phyloP scores from a whole-genome alignment of 2,329 filamentous ascomycete genomes.

The Fusarium torulosum region DNA sequence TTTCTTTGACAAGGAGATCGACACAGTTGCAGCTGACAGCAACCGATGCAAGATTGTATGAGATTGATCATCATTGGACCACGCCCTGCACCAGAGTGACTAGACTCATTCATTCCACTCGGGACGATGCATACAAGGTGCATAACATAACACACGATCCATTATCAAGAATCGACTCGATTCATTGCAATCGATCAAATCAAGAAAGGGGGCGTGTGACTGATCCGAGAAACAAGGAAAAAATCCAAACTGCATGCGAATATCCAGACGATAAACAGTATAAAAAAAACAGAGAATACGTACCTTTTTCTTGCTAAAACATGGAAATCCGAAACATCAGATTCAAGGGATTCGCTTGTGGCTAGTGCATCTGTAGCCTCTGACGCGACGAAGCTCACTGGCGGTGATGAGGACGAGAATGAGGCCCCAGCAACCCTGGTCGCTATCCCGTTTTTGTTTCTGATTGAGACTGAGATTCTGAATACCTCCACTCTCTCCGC shows the following conservation, averaged over 20 bases:
- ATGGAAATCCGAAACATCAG: slow-evolving; percentile 42
- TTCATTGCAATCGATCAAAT: slow-evolving; percentile 6
- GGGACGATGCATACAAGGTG: slow-evolving; percentile 14
- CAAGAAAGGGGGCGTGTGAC: slow-evolving; percentile 18
- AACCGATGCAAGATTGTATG: slow-evolving; percentile 27
- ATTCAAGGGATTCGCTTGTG: slow-evolving; percentile 33
- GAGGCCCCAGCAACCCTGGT: slow-evolving; percentile 30
- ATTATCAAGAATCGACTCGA: slow-evolving; percentile 8
- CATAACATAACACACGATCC: slow-evolving; percentile 15
- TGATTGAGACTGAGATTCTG: slow-evolving; percentile 5
- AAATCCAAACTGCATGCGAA: slow-evolving; percentile 12
- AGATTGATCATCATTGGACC: slow-evolving; percentile 11
- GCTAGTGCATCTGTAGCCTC: slow-evolving; percentile 38
- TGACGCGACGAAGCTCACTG: slow-evolving; percentile 25
- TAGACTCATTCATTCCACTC: slow-evolving; percentile 27
- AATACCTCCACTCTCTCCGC: neutral
- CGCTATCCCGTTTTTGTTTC: slow-evolving; percentile 26
- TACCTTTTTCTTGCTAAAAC: slow-evolving; percentile 36
- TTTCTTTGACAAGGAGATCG: slow-evolving; percentile 27
- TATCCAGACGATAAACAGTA: slow-evolving; percentile 13
- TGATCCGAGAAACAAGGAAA: slow-evolving; percentile 8
- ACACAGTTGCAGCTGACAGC: slow-evolving; percentile 20
- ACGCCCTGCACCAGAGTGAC: neutral
- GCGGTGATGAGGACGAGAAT: slow-evolving; percentile 14
- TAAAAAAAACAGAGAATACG: slow-evolving; percentile 21